Evolutionary conservation across 192 early-diverging fungal genomes (phyloP), one percentile per base, ranked within the genome.

Genomic region (Backusella psychrophila): DNA sequence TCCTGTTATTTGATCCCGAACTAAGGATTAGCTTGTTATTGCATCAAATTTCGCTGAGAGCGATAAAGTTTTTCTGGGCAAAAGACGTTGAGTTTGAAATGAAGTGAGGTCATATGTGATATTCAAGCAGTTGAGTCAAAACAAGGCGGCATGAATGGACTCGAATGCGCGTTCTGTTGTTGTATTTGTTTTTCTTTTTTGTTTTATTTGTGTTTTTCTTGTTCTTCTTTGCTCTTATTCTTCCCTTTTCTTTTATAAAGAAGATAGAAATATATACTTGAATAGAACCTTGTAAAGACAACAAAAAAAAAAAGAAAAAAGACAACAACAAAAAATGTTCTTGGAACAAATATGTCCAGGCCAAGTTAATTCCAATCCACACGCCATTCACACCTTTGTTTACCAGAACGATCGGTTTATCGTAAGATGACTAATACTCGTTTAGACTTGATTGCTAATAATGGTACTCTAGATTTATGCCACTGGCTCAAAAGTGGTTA

Each of bases 291-390:
- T 72, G 26, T 19, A 8, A 23, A 49, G 35, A 17, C 23, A 35
- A 36, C 39, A 23, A 44, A 73, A 26, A 15, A 33, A 38, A 49
- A 44, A n/a, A n/a, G n/a, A n/a, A n/a, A n/a, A n/a, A n/a, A n/a
- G n/a, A n/a, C n/a, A n/a, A n/a, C n/a, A n/a, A n/a, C n/a, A 23
- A 26, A 73, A 34, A 49, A 90, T 90, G 89, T 80, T 88, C n/a
- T n/a, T n/a, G n/a, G n/a, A n/a, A n/a, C n/a, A n/a, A n/a, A n/a
- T n/a, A n/a, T n/a, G n/a, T n/a, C n/a, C n/a, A n/a, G n/a, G n/a
- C n/a, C 87, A 90, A 83, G 79, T 77, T 46, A 85, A 88, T 80
- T 71, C 74, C 17, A 69, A 78, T 33, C 41, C 80, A 15, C 89
- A 90, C 53, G 81, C 82, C 26, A 82, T 87, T 65, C 77, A 84